Evolutionary conservation across 768 basidiomycete species (phyloP).

Genomic region (Fomitopsis pulvina): DNA sequence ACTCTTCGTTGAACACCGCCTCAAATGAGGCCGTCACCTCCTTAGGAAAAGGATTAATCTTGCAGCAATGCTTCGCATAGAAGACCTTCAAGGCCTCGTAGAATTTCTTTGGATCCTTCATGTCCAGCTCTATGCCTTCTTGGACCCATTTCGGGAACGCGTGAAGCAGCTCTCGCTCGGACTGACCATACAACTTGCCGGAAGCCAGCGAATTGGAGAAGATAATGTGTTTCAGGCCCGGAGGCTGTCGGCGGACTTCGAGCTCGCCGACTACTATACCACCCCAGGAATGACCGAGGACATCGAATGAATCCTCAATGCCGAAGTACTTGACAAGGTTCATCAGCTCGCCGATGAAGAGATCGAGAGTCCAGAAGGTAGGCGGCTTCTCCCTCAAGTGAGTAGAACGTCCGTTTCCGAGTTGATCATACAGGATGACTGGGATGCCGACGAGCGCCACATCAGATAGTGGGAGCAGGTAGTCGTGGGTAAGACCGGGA

Average conservation of each 20-base stretch:
- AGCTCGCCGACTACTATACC: constrained; percentile 40
- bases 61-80: constrained; percentile 36
- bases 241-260: constrained; percentile 30
- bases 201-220: constrained; percentile 38
- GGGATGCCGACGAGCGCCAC: constrained; percentile 19
- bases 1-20: constrained; percentile 20
- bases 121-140: constrained; percentile 36
- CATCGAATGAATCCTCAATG: constrained; percentile 32
- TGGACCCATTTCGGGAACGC: constrained; percentile 32
- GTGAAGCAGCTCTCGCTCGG: constrained; percentile 32
- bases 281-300: constrained; percentile 55
- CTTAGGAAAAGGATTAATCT: constrained; percentile 35
- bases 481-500: constrained; percentile 20
- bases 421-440: constrained; percentile 45
- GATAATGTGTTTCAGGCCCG: constrained; percentile 39
- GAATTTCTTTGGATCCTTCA: constrained; percentile 35
- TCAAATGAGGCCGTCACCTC: constrained; percentile 28
- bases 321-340: constrained; percentile 37
- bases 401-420: constrained; percentile 40
- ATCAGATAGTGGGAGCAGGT: constrained; percentile 21
- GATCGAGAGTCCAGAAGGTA: constrained; percentile 35
- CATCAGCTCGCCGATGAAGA: constrained; percentile 47
- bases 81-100: constrained; percentile 32
- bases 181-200: constrained; percentile 33
- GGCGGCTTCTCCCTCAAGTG: constrained; percentile 28